Evolutionary conservation across 148 eudicot genomes (phyloP), one percentile per base, ranked within the genome.

Genomic region (Talinum fruticosum): DNA sequence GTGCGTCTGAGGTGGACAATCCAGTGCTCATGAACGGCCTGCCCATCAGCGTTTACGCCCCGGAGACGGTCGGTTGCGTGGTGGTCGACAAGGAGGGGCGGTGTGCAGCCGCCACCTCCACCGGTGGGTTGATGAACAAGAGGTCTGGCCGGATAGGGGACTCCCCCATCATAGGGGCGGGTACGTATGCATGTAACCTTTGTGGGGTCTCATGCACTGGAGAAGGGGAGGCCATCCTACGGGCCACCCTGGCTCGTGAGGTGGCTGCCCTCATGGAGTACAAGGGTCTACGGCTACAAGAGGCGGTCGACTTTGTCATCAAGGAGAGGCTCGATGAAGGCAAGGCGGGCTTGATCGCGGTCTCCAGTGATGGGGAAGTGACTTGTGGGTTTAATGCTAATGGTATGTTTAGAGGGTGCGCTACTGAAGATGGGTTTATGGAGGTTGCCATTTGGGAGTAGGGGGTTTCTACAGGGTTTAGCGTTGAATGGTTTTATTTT

Each of bases 211-310:
- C 98, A 5, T 94, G 98, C 79, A 94, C 98, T 0, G 98, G 98
- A 0, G 98, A 94, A 69, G 98, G 98, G 0, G 98, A 94, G 89
- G 95, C 95, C 0, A 94, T 94, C 71, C 84, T 94, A 21, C 86
- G 98, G 4, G 94, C 85, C 36, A 94, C 98, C 10, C 70, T 94
- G 61, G 94, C 98, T 0, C 87, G 98, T 1, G 98, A 94, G 15
- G 97, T 94, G 79, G 97, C 95, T 10, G 98, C 97, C 0, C 87
- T 94, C 75, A 94, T 94, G 97, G 98, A 94, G 85, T 94, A 94
- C 75, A 94, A 92, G 76, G 98, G 87, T 28, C 21, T 90, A 26
- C 80, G 85, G 13, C 88, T 94, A 3, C 93, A 92, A 54, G 93
- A 94, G 80, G 98, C 98, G 3, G 98, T 94, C 82, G 93, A 94